Evolutionary conservation across 2,329 filamentous ascomycete species (phyloP).

Genomic region (Aspergillus tamarii): DNA sequence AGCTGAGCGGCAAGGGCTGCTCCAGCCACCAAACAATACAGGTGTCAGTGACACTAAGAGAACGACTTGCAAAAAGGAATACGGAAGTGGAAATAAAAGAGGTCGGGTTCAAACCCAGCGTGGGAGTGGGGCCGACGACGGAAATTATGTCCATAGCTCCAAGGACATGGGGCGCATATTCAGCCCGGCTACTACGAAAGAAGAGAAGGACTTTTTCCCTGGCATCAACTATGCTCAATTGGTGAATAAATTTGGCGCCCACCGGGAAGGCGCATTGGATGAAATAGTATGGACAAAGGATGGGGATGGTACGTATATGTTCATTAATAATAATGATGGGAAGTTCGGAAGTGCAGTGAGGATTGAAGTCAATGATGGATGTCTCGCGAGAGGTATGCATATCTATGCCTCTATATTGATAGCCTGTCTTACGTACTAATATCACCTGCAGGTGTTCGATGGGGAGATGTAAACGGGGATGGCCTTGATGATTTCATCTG

Average conservation of each 20-base stretch:
- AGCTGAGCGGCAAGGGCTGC: slow-evolving; percentile 19
- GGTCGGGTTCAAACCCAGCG: background rate
- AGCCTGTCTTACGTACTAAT: background rate
- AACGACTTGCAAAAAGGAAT: background rate
- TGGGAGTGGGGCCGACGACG: background rate
- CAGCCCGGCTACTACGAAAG: background rate
- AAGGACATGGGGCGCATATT: background rate
- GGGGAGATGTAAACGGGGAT: background rate
- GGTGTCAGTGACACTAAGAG: background rate
- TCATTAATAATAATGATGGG: background rate
- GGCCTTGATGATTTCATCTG: slow-evolving; percentile 5
- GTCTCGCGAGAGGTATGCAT: background rate
- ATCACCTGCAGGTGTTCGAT: background rate
- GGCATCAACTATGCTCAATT: background rate
- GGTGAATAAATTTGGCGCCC: background rate
- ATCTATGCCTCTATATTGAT: background rate
- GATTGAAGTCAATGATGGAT: background rate
- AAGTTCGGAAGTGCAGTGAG: background rate
- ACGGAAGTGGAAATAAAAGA: background rate
- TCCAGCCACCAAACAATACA: slow-evolving; percentile 4
- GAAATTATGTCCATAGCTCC: background rate
- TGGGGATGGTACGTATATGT: background rate
- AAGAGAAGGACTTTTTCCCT: background rate
- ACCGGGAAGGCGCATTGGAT: background rate
- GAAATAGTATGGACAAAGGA: background rate